These are phyloP conservation scores for Fraxinus sp. DNA, from an alignment of 305 asterid genomes.

Conservation along the genomic window DNA sequence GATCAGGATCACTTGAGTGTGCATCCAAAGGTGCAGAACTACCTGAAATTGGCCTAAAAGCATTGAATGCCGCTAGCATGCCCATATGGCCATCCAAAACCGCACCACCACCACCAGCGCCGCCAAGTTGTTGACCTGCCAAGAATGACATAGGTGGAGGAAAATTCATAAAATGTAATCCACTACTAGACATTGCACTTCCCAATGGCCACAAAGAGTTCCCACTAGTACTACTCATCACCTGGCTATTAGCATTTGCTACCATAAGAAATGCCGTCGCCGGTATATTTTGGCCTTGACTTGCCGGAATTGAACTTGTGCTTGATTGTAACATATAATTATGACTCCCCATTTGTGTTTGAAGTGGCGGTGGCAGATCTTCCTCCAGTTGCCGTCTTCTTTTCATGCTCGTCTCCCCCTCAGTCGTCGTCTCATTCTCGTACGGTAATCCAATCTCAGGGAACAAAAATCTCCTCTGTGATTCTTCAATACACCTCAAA, in stretches of 20 bases:
- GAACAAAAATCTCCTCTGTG: conserved; percentile 29
- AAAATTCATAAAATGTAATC: conserved; percentile 51
- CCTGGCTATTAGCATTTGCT: conserved; percentile 29
- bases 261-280: conserved; percentile 46
- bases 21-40: conserved; percentile 32
- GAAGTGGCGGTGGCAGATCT: conserved; percentile 30
- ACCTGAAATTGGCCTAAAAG: conserved; percentile 37
- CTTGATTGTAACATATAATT: conserved; percentile 54
- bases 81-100: conserved; percentile 50
- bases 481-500: conserved; percentile 21
- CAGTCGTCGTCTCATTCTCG: conserved; percentile 16
- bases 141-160: conserved; percentile 38
- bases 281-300: conserved; percentile 44
- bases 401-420: conserved; percentile 20
- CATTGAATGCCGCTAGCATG: conserved; percentile 47
- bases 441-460: conserved; percentile 26
- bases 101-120: conserved; percentile 17
- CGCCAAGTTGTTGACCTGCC: conserved; percentile 37
- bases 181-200: conserved; percentile 22
- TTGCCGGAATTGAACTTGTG: conserved; percentile 48
- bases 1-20: conserved; percentile 32
- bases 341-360: conserved; percentile 42
- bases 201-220: conserved; percentile 49
- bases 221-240: conserved; percentile 28
- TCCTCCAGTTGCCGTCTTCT: conserved; percentile 44